These are phyloP conservation scores for Aspergillus steynii DNA, from an alignment of 495 filamentous ascomycete genomes.

Conservation along the genomic window DNA sequence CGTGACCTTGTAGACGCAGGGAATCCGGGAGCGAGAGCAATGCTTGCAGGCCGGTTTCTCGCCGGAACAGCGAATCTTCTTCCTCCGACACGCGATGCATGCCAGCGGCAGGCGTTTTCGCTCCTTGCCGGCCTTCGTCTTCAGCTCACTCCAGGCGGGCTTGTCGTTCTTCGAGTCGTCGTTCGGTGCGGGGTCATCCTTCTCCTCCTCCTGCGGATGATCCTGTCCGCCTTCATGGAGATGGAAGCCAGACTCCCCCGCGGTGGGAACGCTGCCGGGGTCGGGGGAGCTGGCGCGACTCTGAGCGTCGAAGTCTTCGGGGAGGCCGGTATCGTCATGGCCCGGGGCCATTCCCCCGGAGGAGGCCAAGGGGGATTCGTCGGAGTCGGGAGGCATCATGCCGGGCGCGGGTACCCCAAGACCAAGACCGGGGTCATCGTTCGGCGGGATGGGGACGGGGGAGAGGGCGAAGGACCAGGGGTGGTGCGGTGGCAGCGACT, in stretches of 20 bases:
- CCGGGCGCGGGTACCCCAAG: constrained; percentile 46
- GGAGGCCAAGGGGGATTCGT: constrained; percentile 39
- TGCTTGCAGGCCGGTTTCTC: constrained; percentile 98
- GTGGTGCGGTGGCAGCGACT: constrained; percentile 5
- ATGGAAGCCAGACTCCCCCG: constrained; percentile 23
- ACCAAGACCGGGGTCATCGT: constrained; percentile 42
- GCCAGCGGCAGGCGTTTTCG: constrained; percentile 90
- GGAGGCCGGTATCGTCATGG: constrained; percentile 33
- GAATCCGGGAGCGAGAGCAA: constrained; percentile 88
- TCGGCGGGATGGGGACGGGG: constrained; percentile 22
- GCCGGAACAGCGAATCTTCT: constrained; percentile 97
- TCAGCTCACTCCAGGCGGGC: constrained; percentile 91
- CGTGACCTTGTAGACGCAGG: constrained; percentile 98
- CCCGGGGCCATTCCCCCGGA: constrained; percentile 26
- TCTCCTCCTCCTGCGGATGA: constrained; percentile 25
- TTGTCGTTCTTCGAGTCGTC: constrained; percentile 32
- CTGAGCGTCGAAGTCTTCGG: constrained; percentile 44
- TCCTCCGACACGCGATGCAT: constrained; percentile 92
- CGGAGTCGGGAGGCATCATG: constrained; percentile 46
- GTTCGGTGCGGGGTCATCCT: constrained; percentile 39
- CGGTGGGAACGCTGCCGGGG: constrained; percentile 31
- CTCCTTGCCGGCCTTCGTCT: constrained; percentile 98
- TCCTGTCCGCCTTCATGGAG: constrained; percentile 25
- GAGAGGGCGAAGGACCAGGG: constrained; percentile 10
- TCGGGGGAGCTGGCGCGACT: constrained; percentile 50